Percentiles rank a stretch among this genome's conserved stretches.
Conservation (phyloP, 176 grass and related monocot species). For the Triticum timopheevii region DNA sequence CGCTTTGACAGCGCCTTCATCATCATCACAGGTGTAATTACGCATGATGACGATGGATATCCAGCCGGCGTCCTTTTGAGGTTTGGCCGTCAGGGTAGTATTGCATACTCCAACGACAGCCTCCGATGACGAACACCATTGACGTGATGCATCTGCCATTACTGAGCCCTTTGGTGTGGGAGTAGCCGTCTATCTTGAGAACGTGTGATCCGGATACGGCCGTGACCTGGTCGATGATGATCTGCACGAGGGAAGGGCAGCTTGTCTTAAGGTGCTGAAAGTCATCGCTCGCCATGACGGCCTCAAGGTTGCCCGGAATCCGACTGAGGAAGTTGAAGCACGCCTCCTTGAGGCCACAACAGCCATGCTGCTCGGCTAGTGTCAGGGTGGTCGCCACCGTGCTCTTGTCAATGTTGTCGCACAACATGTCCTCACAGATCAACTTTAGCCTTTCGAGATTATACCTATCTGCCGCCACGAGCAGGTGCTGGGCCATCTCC, state of each 20-base stretch:
- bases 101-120: not conserved
- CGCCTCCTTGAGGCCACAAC: not conserved
- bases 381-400: not conserved
- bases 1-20: not conserved
- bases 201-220: not conserved
- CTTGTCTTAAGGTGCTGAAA: not conserved
- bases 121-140: not conserved
- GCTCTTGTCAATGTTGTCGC: not conserved
- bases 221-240: not conserved
- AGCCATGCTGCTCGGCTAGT: not conserved
- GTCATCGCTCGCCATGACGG: not conserved
- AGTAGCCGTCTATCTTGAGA: not conserved
- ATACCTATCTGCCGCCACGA: not conserved
- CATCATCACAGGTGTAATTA: no score
- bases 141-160: not conserved
- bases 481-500: not conserved
- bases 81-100: not conserved
- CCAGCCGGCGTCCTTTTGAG: not conserved
- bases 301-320: not conserved
- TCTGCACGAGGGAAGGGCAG: not conserved
- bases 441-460: not conserved
- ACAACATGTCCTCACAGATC: not conserved
- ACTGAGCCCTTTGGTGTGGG: not conserved
- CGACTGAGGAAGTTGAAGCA: not conserved
- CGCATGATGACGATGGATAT: not conserved